phyloP scores from a whole-genome alignment of 371 early-diverging fungal genomes.

The Dinochytrium kinnereticum region DNA sequence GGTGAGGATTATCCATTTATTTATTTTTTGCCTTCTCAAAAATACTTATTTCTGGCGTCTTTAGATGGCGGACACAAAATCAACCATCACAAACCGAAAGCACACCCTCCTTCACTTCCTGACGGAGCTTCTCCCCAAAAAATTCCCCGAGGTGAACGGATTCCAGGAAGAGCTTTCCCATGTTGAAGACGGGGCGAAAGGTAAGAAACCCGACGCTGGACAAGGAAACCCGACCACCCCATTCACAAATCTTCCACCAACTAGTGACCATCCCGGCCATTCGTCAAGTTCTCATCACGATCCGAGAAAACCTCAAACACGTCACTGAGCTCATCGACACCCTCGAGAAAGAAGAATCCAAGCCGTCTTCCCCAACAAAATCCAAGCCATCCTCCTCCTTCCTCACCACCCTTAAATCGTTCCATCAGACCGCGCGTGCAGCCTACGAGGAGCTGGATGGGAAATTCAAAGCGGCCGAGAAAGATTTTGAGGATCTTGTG shows the following conservation, averaged over 20 bases:
- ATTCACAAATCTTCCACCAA: neutral
- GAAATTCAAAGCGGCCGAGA: conserved; percentile 47
- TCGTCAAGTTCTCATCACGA: conserved; percentile 41
- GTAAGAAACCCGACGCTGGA: conserved; percentile 25
- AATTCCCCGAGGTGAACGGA: conserved; percentile 49
- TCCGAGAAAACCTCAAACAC: conserved; percentile 45
- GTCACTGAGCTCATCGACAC: conserved; percentile 42
- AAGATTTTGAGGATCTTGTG: conserved; percentile 43
- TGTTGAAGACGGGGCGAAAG: conserved; percentile 56
- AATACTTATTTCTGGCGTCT: neutral
- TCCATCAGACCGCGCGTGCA: conserved; percentile 39
- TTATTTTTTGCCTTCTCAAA: neutral
- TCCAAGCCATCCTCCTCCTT: conserved; percentile 30
- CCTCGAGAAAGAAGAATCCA: conserved; percentile 40
- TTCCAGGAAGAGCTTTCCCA: conserved; percentile 49
- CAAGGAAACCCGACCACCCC: too few relatives aligned
- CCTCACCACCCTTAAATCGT: conserved; percentile 31
- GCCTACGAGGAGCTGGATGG: conserved; percentile 36
- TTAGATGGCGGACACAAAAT: conserved; percentile 55
- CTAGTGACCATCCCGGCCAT: conserved; percentile 53
- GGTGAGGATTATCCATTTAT: conserved; percentile 27
- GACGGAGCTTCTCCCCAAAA: conserved; percentile 47
- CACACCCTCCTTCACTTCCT: conserved; percentile 60
- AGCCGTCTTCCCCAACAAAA: neutral
- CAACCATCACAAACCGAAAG: conserved; percentile 45